Evolutionary conservation across 768 basidiomycete species (phyloP).

Genomic region (Tulasnella sp.): DNA sequence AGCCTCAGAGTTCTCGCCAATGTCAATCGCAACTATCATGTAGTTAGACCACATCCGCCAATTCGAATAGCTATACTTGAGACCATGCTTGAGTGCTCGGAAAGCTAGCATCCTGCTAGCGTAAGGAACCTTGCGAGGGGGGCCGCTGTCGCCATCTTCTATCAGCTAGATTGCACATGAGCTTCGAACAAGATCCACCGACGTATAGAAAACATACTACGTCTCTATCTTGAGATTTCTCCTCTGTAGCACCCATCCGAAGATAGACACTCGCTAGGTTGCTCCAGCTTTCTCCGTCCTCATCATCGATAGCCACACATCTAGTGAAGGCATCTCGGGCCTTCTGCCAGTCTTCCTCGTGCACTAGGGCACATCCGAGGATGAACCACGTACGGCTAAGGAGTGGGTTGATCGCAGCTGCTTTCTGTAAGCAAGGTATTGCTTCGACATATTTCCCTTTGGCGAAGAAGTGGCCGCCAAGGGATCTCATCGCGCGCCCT

Average conservation of each 20-base stretch:
- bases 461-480: constrained; percentile 76
- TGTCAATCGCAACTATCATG: constrained; percentile 85
- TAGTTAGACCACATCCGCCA: constrained; percentile 99
- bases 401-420: constrained; percentile 82
- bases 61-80: constrained; percentile 73
- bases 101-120: constrained; percentile 76
- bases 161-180: background rate
- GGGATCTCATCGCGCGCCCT: constrained; percentile 80
- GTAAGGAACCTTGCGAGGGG: constrained; percentile 25
- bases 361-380: constrained; percentile 81
- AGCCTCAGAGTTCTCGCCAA: constrained; percentile 84
- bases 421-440: constrained; percentile 53
- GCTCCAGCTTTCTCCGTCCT: constrained; percentile 97
- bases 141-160: constrained; percentile 6
- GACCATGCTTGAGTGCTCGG: constrained; percentile 82
- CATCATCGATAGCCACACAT: constrained; percentile 85
- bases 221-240: constrained; percentile 25
- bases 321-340: constrained; percentile 75
- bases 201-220: constrained; percentile 5
- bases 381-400: constrained; percentile 88
- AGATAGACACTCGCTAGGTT: constrained; percentile 93
- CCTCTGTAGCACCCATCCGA: constrained; percentile 46
- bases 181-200: background rate
- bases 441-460: constrained; percentile 51
- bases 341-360: constrained; percentile 72